Conservation (phyloP, 2,329 filamentous ascomycete species). For the Pochonia chlamydosporia region DNA sequence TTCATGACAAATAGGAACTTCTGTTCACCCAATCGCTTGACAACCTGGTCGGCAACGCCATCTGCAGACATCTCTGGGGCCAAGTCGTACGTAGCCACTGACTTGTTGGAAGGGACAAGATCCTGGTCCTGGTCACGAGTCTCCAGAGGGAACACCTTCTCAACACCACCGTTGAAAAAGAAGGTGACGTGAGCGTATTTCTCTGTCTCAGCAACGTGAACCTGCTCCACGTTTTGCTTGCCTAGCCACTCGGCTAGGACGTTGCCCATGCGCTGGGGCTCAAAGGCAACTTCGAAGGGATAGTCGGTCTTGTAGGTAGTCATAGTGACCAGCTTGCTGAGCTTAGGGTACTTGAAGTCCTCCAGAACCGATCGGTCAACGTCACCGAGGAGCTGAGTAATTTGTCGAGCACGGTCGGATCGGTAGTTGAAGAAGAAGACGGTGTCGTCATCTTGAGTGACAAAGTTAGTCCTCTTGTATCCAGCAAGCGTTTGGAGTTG, state of each 20-base stretch:
- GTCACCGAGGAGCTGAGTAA: constrained; percentile 88
- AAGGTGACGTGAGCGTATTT: constrained; percentile 99
- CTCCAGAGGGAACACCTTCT: constrained; percentile 92
- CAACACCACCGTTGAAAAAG: constrained; percentile 98
- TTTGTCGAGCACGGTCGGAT: constrained; percentile 92
- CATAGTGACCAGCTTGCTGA: constrained; percentile 85
- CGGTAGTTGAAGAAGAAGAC: constrained; percentile 99
- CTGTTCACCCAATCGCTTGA: constrained; percentile 77
- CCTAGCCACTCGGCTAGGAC: constrained; percentile 96
- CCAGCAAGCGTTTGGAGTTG: no score
- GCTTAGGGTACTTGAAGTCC: constrained; percentile 90
- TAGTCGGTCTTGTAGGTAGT: constrained; percentile 97
- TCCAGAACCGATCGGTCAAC: constrained; percentile 86
- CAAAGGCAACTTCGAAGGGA: constrained; percentile 86
- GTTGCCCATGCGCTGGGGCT: constrained; percentile 93
- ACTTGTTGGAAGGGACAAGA: constrained; percentile 80
- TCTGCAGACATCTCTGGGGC: constrained; percentile 95
- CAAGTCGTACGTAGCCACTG: constrained; percentile 87
- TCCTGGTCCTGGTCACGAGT: constrained; percentile 76
- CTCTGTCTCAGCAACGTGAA: constrained; percentile 96
- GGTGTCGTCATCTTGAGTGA: constrained; percentile 69
- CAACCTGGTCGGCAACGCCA: constrained; percentile 82
- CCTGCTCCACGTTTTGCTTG: constrained; percentile 85
- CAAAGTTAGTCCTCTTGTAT: constrained; percentile 4
- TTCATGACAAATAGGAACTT: constrained; percentile 98